Percentiles rank a stretch among this genome's conserved stretches.
phyloP scores from a whole-genome alignment of 2,329 filamentous ascomycete species.

The Beauveria pseudobassiana region DNA sequence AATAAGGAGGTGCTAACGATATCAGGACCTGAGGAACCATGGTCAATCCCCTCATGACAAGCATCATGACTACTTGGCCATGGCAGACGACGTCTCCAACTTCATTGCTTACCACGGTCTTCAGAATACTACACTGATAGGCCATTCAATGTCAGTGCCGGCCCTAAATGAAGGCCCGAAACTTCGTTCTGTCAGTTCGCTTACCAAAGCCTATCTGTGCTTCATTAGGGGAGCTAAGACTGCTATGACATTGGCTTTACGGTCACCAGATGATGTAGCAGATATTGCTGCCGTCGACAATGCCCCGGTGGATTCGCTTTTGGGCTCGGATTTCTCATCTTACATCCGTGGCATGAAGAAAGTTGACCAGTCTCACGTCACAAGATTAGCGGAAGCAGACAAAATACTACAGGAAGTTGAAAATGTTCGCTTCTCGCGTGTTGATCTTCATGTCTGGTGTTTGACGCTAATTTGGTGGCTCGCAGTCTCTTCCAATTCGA shows the following conservation, averaged over 20 bases:
- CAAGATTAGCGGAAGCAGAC: conserved; percentile 70
- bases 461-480: background rate
- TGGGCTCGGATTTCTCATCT: conserved; percentile 66
- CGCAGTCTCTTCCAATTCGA: conserved; percentile 62
- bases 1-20: conserved; percentile 4
- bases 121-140: conserved; percentile 69
- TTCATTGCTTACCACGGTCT: conserved; percentile 70
- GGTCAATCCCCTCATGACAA: conserved; percentile 76
- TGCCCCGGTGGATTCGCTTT: conserved; percentile 71
- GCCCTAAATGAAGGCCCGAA: background rate
- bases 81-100: conserved; percentile 74
- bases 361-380: conserved; percentile 62
- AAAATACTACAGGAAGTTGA: conserved; percentile 70
- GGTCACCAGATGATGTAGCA: conserved; percentile 57
- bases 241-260: conserved; percentile 78
- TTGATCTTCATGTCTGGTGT: background rate
- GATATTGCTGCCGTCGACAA: conserved; percentile 85
- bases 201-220: background rate
- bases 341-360: conserved; percentile 81
- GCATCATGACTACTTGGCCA: conserved; percentile 70
- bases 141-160: conserved; percentile 74
- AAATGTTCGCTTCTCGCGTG: conserved; percentile 34
- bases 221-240: conserved; percentile 72
- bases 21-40: conserved; percentile 83
- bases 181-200: background rate